Evolutionary conservation across 2,329 filamentous ascomycete genomes (phyloP).

Genomic region (Calycina marina): DNA sequence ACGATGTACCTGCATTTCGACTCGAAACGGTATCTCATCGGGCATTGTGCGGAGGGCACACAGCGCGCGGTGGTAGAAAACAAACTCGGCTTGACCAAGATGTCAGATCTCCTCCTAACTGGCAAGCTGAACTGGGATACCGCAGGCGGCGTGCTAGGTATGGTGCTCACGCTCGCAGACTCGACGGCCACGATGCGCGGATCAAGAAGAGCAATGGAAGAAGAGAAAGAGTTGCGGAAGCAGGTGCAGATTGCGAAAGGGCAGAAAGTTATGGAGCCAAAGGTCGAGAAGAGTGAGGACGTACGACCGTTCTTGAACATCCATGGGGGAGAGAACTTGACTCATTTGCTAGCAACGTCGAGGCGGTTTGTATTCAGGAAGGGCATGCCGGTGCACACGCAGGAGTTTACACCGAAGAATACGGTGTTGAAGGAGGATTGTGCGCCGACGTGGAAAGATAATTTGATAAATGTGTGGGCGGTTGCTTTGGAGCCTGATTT

Average conservation of each 20-base stretch:
- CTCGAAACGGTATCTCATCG: constrained; percentile 71
- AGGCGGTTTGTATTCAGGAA: constrained; percentile 78
- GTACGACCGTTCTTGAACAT: constrained; percentile 42
- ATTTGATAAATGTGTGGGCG: constrained; percentile 72
- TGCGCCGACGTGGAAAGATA: constrained; percentile 59
- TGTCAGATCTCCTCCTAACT: constrained; percentile 69
- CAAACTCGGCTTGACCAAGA: constrained; percentile 46
- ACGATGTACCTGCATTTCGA: constrained; percentile 67
- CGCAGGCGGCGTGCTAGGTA: constrained; percentile 69
- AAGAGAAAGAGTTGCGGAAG: constrained; percentile 23
- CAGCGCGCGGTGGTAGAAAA: constrained; percentile 55
- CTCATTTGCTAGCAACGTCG: constrained; percentile 67
- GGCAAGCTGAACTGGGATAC: constrained; percentile 63
- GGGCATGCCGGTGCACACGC: constrained; percentile 55
- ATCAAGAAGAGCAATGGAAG: constrained; percentile 27
- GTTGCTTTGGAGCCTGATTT: constrained; percentile 38
- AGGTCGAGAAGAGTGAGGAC: constrained; percentile 16
- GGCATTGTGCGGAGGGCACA: constrained; percentile 67
- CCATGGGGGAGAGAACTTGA: constrained; percentile 68
- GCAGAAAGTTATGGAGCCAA: neutral
- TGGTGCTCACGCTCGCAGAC: constrained; percentile 75
- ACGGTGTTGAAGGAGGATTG: constrained; percentile 18
- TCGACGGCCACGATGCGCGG: constrained; percentile 32
- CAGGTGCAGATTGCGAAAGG: too few relatives aligned
- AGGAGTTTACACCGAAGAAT: constrained; percentile 39